phyloP scores from a whole-genome alignment of 2,329 filamentous ascomycete genomes.

The Exserohilum rostratum region DNA sequence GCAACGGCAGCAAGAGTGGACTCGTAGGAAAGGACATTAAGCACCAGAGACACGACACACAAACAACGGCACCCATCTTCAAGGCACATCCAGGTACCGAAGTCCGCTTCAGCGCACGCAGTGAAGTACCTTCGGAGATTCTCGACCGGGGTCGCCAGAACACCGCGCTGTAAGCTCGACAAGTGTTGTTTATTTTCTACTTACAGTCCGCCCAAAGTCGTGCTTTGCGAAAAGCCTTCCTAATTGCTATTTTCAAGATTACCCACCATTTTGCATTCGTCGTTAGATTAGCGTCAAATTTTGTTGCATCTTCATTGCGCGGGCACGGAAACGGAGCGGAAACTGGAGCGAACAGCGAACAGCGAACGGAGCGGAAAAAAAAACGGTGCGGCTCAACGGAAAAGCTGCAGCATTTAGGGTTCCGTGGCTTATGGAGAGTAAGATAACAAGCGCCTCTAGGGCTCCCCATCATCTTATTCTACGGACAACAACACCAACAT shows the following conservation, averaged over 20 bases:
- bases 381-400: not conserved
- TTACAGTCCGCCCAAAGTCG: not conserved
- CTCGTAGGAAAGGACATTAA: conserved; percentile 42
- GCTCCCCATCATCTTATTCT: too few relatives aligned
- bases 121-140: conserved; percentile 48
- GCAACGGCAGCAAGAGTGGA: conserved; percentile 19
- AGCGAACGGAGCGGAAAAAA: too few relatives aligned
- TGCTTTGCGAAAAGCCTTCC: not conserved
- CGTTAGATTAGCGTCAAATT: not conserved
- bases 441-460: too few relatives aligned
- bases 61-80: conserved; percentile 51
- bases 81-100: conserved; percentile 49
- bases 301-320: conserved; percentile 2
- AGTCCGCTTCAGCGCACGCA: conserved; percentile 47
- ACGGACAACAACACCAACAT: too few relatives aligned
- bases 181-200: not conserved
- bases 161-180: conserved; percentile 18
- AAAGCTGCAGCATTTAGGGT: too few relatives aligned
- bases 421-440: too few relatives aligned
- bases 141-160: conserved; percentile 40
- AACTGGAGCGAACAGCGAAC: too few relatives aligned
- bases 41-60: conserved; percentile 44
- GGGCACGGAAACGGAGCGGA: not conserved
- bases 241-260: not conserved
- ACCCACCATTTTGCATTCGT: not conserved